Evolutionary conservation across 768 basidiomycete species (phyloP), one percentile per base, ranked within the genome.

Genomic region (Boletales sp.): DNA sequence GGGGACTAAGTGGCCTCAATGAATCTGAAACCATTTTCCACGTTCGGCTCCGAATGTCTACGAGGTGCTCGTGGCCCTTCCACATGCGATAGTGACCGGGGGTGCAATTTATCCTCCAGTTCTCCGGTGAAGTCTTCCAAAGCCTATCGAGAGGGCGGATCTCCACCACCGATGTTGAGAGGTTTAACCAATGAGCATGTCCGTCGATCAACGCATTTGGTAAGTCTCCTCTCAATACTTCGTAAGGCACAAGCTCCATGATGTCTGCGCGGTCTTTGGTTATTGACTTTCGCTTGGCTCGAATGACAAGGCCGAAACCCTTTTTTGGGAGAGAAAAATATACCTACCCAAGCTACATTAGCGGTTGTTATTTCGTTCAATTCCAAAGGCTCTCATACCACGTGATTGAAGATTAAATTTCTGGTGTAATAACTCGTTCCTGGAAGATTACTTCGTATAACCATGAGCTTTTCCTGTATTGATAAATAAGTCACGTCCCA

Each of bases 181-280:
- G 41, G 15, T 68, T 54, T n/a, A 68, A 41, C 68, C 68, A 70
- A 46, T 68, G 68, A 31, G 33, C 54, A 9, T 59, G 54, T 2
- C 49, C 54, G 3, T 51, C 19, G 34, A 34, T 34, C 34, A 34
- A 34, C 34, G 15, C 34, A 12, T 12, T 12, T 12, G 34, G 34
- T 0, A 69, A 30, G 41, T 70, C 69, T 0, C 36, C 36, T 5
- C 9, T 14, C n/a, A 68, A 39, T 21, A 21, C 50, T 4, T 53
- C 40, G 0, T 17, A 58, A 6, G 65, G 58, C 38, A 67, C 55
- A 33, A 65, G 46, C 30, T 63, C 43, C 2, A 60, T 15, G n/a
- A 49, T 25, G 13, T 54, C 41, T 2, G 44, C 21, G 13, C 17
- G 13, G 15, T 15, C 15, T 31, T 15, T 28, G 25, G 25, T 28